Percentiles rank a stretch among this genome's conserved stretches.
Conservation (phyloP, 495 filamentous ascomycete genomes). For the Penicillium silybi region DNA sequence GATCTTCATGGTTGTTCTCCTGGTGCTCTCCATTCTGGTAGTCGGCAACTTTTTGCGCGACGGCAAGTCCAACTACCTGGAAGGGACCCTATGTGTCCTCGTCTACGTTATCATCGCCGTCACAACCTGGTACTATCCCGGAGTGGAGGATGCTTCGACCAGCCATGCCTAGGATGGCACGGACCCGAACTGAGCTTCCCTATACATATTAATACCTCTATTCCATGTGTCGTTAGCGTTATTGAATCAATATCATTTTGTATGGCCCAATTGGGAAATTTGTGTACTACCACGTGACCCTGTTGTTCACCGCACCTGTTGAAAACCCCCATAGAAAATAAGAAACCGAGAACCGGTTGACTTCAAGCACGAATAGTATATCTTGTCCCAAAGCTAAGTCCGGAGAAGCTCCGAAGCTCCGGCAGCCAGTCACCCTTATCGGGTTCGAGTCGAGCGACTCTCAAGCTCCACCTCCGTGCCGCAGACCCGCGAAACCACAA, state of each 20-base stretch:
- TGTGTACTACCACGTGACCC: not conserved
- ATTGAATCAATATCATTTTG: too few relatives aligned
- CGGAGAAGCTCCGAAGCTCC: not conserved
- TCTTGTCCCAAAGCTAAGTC: not conserved
- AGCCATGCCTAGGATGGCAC: slow-evolving; percentile 14
- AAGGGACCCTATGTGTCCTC: slow-evolving; percentile 69
- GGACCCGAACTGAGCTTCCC: not conserved
- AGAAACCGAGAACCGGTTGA: not conserved
- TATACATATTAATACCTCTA: not conserved
- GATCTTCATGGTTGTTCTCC: slow-evolving; percentile 78
- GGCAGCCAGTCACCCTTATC: not conserved
- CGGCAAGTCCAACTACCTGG: slow-evolving; percentile 76
- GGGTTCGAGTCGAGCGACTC: not conserved
- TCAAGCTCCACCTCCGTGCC: slow-evolving; percentile 2
- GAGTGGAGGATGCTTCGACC: slow-evolving; percentile 22
- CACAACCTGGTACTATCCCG: slow-evolving; percentile 49
- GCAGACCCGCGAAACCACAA: slow-evolving; percentile 8
- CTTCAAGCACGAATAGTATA: not conserved
- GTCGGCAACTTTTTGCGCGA: slow-evolving; percentile 79
- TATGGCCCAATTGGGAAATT: not conserved
- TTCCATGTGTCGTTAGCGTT: not conserved
- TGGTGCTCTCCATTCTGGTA: slow-evolving; percentile 84
- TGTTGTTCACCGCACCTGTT: too few relatives aligned
- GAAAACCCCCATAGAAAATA: not conserved
- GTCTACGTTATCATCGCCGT: slow-evolving; percentile 55